Evolutionary conservation across 2,329 filamentous ascomycete species (phyloP).

Genomic region (Aspergillus felis): DNA sequence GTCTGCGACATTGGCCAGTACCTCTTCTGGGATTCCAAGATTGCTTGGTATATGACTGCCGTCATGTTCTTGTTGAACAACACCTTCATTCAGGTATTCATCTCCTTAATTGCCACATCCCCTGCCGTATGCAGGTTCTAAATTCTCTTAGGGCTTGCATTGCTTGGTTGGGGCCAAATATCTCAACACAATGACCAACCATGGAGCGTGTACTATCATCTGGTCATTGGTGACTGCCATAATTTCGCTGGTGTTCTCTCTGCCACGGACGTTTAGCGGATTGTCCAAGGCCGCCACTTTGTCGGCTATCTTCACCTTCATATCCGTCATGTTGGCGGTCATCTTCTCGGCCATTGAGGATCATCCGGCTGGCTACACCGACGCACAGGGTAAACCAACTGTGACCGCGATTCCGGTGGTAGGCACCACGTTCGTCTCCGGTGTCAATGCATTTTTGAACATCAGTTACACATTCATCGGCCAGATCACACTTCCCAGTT

Average conservation of each 20-base stretch:
- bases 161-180: constrained; percentile 82
- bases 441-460: constrained; percentile 86
- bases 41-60: constrained; percentile 65
- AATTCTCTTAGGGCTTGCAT: constrained; percentile 62
- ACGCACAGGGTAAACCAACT: constrained; percentile 58
- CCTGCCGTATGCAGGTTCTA: not conserved
- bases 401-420: constrained; percentile 65
- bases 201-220: constrained; percentile 70
- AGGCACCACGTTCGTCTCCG: constrained; percentile 74
- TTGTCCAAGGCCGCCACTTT: constrained; percentile 74
- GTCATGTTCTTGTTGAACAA: constrained; percentile 94
- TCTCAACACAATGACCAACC: constrained; percentile 79
- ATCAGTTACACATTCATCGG: constrained; percentile 96
- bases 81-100: constrained; percentile 71
- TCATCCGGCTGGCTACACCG: constrained; percentile 66
- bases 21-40: constrained; percentile 80
- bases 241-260: constrained; percentile 72
- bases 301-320: constrained; percentile 83
- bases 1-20: constrained; percentile 95
- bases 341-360: constrained; percentile 75
- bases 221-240: constrained; percentile 72
- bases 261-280: constrained; percentile 79
- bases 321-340: constrained; percentile 79
- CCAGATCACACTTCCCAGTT: constrained; percentile 88
- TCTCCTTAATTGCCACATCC: not conserved